Evolutionary conservation across 176 grass and related monocot genomes (phyloP).

Genomic region (Calamus simplicifolius): DNA sequence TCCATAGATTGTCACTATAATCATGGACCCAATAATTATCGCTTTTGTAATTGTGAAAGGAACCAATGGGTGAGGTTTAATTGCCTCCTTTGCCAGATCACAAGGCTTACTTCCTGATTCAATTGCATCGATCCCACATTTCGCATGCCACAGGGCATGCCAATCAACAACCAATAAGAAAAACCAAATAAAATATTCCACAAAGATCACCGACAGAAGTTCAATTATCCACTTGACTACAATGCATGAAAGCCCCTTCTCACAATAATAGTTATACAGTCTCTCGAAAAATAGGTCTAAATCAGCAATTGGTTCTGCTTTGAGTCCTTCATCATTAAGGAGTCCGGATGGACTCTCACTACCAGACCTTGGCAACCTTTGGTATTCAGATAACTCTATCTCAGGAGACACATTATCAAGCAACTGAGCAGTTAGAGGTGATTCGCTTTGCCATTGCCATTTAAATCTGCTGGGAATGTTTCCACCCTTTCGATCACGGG

Average conservation of each 20-base stretch:
- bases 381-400: conserved; percentile 78
- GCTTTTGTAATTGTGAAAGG: conserved; percentile 88
- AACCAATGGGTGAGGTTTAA: conserved; percentile 68
- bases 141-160: conserved; percentile 54
- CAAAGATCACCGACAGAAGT: conserved; percentile 72
- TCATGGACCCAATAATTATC: conserved; percentile 75
- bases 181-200: conserved; percentile 84
- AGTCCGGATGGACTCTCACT: conserved; percentile 70
- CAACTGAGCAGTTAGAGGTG: conserved; percentile 46
- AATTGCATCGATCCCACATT: conserved; percentile 85
- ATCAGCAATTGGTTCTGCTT: conserved; percentile 59
- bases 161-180: conserved; percentile 95
- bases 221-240: conserved; percentile 86
- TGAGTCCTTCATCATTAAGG: conserved; percentile 56
- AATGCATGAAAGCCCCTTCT: conserved; percentile 88
- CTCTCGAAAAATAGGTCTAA: conserved; percentile 89
- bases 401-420: conserved; percentile 53
- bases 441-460: conserved; percentile 54
- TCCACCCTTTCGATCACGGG: conserved; percentile 6
- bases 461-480: conserved; percentile 24
- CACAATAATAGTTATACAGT: conserved; percentile 82
- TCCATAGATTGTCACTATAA: conserved; percentile 77
- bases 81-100: conserved; percentile 53
- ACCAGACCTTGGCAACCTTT: conserved; percentile 40
- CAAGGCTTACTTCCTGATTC: conserved; percentile 81